Evolutionary conservation across 2,329 filamentous ascomycete genomes (phyloP).

Genomic region (Paecilomyces variotii): DNA sequence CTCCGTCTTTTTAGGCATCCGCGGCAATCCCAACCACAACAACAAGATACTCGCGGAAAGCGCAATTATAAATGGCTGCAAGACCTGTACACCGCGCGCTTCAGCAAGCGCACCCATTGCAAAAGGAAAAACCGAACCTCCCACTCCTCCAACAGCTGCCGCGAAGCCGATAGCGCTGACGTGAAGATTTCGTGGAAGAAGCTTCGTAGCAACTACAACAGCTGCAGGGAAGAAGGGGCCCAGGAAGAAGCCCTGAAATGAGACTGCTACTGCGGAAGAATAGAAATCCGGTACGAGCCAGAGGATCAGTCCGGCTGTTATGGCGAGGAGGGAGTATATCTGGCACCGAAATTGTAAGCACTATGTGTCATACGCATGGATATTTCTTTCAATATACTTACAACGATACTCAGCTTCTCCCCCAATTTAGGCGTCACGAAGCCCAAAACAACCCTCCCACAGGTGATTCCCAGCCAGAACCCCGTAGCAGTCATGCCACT

Average conservation of each 20-base stretch:
- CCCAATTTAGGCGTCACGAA: slow-evolving; percentile 59
- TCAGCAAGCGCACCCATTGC: slow-evolving; percentile 61
- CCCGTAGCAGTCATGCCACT: slow-evolving; percentile 63
- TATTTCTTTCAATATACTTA: not conserved
- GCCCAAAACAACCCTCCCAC: slow-evolving; percentile 60
- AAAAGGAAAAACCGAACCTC: slow-evolving; percentile 59
- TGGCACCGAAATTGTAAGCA: slow-evolving; percentile 45
- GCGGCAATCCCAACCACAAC: not conserved
- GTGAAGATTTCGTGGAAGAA: slow-evolving; percentile 61
- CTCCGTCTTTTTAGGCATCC: not conserved
- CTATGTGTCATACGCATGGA: slow-evolving; percentile 43
- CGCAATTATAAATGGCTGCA: slow-evolving; percentile 50
- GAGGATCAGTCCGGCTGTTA: slow-evolving; percentile 60
- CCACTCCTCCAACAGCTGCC: slow-evolving; percentile 61
- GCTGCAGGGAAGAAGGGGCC: slow-evolving; percentile 66
- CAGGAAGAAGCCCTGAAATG: slow-evolving; percentile 63
- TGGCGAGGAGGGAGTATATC: slow-evolving; percentile 52
- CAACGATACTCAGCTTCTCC: slow-evolving; percentile 49
- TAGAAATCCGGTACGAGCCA: slow-evolving; percentile 67
- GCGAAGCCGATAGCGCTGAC: slow-evolving; percentile 66
- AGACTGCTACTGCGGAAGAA: slow-evolving; percentile 58
- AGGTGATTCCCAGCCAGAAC: slow-evolving; percentile 69
- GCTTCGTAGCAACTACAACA: slow-evolving; percentile 59
- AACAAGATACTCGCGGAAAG: slow-evolving; percentile 25
- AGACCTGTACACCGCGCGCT: slow-evolving; percentile 46